Percentiles rank a stretch among this genome's conserved stretches.
phyloP scores from a whole-genome alignment of 2,329 filamentous ascomycete genomes.

The Fusarium coicis region DNA sequence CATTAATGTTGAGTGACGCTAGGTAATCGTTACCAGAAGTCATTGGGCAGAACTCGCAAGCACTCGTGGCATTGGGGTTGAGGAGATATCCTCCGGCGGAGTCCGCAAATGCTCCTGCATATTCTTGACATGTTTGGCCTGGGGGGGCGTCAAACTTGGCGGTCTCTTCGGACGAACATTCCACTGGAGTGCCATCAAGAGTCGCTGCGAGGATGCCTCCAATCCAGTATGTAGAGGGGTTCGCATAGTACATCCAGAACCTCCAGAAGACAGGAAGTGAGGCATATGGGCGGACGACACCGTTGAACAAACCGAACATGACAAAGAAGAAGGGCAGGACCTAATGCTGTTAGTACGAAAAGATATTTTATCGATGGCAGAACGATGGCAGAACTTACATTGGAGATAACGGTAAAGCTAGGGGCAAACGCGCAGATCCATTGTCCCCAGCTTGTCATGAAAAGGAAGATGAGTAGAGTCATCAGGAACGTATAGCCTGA shows the following conservation, averaged over 20 bases:
- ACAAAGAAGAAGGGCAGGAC: constrained; percentile 84
- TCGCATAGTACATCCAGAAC: constrained; percentile 40
- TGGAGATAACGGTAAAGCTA: constrained; percentile 80
- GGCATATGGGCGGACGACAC: constrained; percentile 75
- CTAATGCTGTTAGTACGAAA: constrained; percentile 48
- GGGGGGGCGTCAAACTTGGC: constrained; percentile 68
- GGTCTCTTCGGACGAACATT: constrained; percentile 53
- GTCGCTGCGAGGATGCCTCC: constrained; percentile 37
- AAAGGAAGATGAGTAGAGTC: constrained; percentile 81
- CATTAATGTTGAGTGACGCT: constrained; percentile 60
- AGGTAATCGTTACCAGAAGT: constrained; percentile 69
- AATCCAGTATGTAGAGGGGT: constrained; percentile 39
- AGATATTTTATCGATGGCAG: too few species aligned
- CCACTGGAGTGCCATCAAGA: constrained; percentile 45
- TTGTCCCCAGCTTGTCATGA: constrained; percentile 80
- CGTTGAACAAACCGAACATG: constrained; percentile 81
- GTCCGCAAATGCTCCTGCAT: constrained; percentile 66
- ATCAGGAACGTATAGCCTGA: constrained; percentile 84
- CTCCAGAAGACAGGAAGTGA: constrained; percentile 73
- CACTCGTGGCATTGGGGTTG: constrained; percentile 65
- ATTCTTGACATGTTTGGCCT: constrained; percentile 71
- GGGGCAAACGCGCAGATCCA: constrained; percentile 88
- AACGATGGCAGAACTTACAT: constrained; percentile 53
- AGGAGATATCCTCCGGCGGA: constrained; percentile 69
- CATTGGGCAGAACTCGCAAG: constrained; percentile 79